A percentile compares a stretch with the other conserved stretches of the same genome.
Conservation (phyloP, 2,329 filamentous ascomycete genomes). For the Kalaharituber pfeilii region DNA sequence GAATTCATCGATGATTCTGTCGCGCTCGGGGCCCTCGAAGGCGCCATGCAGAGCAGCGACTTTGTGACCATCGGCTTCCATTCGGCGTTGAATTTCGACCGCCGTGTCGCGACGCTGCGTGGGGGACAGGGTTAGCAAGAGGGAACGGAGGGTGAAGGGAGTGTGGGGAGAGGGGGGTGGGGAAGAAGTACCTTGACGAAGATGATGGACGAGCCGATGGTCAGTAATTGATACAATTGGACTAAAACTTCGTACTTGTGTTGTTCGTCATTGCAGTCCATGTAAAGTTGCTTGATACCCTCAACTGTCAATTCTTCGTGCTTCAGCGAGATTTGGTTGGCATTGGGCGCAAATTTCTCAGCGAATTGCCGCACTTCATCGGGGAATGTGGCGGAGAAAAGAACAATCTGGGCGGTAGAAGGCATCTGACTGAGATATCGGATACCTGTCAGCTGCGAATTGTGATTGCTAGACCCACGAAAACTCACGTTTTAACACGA, state of each 20-base stretch:
- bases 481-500: conserved; percentile 63
- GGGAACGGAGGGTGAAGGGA: background rate
- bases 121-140: no score
- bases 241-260: conserved; percentile 80
- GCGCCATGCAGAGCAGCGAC: conserved; percentile 80
- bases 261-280: conserved; percentile 68
- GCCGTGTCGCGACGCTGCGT: conserved; percentile 67
- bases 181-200: conserved; percentile 60
- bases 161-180: background rate
- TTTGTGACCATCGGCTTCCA: conserved; percentile 77
- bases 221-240: conserved; percentile 89
- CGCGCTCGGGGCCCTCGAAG: conserved; percentile 67
- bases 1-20: conserved; percentile 72
- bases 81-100: conserved; percentile 63
- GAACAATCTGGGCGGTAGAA: conserved; percentile 60
- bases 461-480: background rate
- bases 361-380: conserved; percentile 73
- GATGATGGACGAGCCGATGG: conserved; percentile 91
- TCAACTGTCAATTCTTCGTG: conserved; percentile 88
- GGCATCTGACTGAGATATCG: conserved; percentile 46
- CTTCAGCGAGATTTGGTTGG: conserved; percentile 73
- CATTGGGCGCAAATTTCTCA: conserved; percentile 61
- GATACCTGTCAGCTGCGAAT: background rate
- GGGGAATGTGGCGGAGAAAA: conserved; percentile 92
- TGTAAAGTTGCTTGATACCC: conserved; percentile 94